A percentile compares a stretch with the other conserved stretches of the same genome.
Evolutionary conservation across 2,329 filamentous ascomycete species (phyloP).

Genomic region (Pseudopithomyces chartarum): DNA sequence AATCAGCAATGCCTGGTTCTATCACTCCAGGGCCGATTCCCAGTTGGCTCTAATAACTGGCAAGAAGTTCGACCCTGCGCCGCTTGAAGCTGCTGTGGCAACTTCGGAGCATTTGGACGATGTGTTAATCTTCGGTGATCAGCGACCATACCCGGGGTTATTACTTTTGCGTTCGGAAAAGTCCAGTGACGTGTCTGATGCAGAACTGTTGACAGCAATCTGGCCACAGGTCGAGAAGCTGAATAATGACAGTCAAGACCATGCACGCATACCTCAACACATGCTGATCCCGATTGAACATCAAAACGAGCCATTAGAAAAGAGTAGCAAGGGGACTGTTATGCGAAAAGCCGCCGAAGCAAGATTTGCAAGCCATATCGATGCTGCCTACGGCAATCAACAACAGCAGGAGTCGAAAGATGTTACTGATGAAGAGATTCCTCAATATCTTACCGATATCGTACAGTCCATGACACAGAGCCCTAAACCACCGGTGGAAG

Average conservation of each 20-base stretch:
- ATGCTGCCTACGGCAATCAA: conserved; percentile 49
- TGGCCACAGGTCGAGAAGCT: conserved; percentile 53
- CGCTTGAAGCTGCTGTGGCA: conserved; percentile 62
- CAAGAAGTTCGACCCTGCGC: conserved; percentile 71
- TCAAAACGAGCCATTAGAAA: conserved; percentile 50
- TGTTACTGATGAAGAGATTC: conserved; percentile 35
- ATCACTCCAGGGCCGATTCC: conserved; percentile 65
- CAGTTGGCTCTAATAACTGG: conserved; percentile 68
- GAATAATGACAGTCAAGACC: conserved; percentile 56
- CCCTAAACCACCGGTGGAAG: conserved; percentile 29
- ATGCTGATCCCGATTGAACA: conserved; percentile 57
- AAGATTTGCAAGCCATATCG: conserved; percentile 54
- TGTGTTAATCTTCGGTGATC: conserved; percentile 66
- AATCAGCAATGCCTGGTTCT: conserved; percentile 63
- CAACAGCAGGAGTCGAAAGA: conserved; percentile 17
- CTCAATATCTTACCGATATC: conserved; percentile 22
- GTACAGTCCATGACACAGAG: conserved; percentile 29
- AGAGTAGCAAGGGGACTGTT: conserved; percentile 68
- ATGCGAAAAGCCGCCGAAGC: conserved; percentile 59
- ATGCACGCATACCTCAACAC: conserved; percentile 55
- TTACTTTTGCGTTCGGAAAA: conserved; percentile 56
- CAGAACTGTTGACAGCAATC: conserved; percentile 49
- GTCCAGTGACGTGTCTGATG: conserved; percentile 32
- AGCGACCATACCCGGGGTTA: conserved; percentile 59
- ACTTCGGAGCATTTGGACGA: conserved; percentile 56